Conservation (phyloP, 352 stramenopile species). For the Achlya hypogyna region DNA sequence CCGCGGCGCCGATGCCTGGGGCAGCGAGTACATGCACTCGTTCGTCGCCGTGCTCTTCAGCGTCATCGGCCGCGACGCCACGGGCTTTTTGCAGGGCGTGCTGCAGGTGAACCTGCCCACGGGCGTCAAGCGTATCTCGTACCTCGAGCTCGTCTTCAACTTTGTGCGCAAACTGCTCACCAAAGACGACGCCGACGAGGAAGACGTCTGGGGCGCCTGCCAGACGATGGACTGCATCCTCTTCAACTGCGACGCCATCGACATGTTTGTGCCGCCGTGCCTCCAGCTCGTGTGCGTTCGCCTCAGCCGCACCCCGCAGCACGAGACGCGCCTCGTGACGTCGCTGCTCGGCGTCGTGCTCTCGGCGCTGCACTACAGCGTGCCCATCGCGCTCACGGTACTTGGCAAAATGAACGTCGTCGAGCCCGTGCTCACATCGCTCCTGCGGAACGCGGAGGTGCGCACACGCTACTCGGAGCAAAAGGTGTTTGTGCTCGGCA, state of each 20-base stretch:
- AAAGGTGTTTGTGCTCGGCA: conserved; percentile 90
- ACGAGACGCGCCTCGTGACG: conserved; percentile 43
- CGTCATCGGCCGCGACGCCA: conserved; percentile 15
- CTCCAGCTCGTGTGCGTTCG: conserved; percentile 52
- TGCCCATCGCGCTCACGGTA: conserved; percentile 75
- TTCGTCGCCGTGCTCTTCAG: conserved; percentile 13
- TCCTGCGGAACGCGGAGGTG: conserved; percentile 77
- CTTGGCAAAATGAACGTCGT: conserved; percentile 83
- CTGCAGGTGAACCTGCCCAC: conserved; percentile 28
- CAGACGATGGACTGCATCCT: conserved; percentile 68
- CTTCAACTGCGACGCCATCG: conserved; percentile 74
- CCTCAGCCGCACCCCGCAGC: conserved; percentile 36
- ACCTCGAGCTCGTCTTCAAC: conserved; percentile 74
- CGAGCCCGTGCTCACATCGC: conserved; percentile 86
- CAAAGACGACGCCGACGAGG: conserved; percentile 47
- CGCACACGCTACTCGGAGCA: conserved; percentile 77
- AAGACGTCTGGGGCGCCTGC: conserved; percentile 60
- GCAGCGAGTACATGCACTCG: conserved; percentile 16
- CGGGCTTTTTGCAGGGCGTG: conserved; percentile 3
- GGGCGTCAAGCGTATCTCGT: conserved; percentile 32
- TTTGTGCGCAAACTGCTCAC: conserved; percentile 64
- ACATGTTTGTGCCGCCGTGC: conserved; percentile 64
- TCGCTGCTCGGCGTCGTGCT: conserved; percentile 83
- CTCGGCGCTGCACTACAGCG: conserved; percentile 92
- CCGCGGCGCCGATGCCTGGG: conserved; percentile 14